Conservation (phyloP, 805 yeast genomes). For the Ogataea sp. region DNA sequence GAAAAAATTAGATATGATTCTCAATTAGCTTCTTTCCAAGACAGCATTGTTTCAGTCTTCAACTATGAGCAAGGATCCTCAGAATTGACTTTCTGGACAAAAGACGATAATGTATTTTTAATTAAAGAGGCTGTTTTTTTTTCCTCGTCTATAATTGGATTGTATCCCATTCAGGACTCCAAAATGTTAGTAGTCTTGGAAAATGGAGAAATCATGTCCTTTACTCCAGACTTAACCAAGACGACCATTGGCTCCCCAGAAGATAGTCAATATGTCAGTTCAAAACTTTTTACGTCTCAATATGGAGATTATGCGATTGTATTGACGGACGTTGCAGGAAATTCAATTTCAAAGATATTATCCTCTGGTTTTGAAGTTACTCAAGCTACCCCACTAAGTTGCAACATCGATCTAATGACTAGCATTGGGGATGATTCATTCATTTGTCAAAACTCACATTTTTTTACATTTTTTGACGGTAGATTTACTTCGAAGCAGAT, state of each 20-base stretch:
- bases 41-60: conserved; percentile 8
- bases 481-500: conserved; percentile 3
- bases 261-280: not conserved
- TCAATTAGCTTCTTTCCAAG: not conserved
- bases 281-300: not conserved
- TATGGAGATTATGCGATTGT: not conserved
- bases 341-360: not conserved
- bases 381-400: conserved; percentile 2
- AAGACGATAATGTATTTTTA: conserved; percentile 1
- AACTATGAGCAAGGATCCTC: conserved; percentile 8
- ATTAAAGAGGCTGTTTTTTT: not conserved
- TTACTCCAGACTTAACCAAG: not conserved
- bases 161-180: conserved; percentile 5
- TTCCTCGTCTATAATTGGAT: not conserved
- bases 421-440: conserved; percentile 4
- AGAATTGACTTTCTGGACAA: conserved; percentile 12
- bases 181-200: conserved; percentile 3
- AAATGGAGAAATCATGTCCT: not conserved
- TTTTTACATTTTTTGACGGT: conserved; percentile 6
- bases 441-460: conserved; percentile 7
- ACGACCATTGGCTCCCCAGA: not conserved
- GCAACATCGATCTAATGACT: not conserved
- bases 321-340: not conserved
- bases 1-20: not conserved
- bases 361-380: conserved; percentile 2